Percentiles rank a stretch among this genome's conserved stretches.
Evolutionary conservation across 2,329 filamentous ascomycete species (phyloP).

Genomic region (Aspergillus pseudoglaucus): DNA sequence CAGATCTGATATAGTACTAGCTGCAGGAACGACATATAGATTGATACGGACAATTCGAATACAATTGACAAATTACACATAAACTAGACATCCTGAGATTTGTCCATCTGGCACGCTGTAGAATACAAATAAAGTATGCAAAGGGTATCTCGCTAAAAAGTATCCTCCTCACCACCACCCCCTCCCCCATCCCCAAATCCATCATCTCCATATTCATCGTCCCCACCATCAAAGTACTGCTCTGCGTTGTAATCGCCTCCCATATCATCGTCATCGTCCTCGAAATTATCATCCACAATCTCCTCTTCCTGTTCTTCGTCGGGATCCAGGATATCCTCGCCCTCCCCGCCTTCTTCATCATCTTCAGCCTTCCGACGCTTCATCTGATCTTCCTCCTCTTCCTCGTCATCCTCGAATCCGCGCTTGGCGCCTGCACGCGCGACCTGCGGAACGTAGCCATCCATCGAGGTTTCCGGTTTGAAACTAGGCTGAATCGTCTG

Average conservation of each 20-base stretch:
- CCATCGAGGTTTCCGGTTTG: conserved; percentile 28
- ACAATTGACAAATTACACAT: no score
- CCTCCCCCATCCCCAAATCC: conserved; percentile 50
- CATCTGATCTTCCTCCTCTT: conserved; percentile 28
- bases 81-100: no score
- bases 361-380: conserved; percentile 30
- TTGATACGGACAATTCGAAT: no score
- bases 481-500: conserved; percentile 45
- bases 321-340: conserved; percentile 23
- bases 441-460: conserved; percentile 18
- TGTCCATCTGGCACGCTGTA: no score
- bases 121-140: conserved; percentile 12
- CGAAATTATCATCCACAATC: conserved; percentile 53
- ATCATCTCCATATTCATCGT: conserved; percentile 49
- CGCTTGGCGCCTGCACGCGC: conserved; percentile 22
- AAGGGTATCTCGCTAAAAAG: conserved; percentile 32
- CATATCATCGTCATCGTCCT: conserved; percentile 54
- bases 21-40: no score
- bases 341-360: conserved; percentile 25
- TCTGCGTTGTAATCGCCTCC: conserved; percentile 59
- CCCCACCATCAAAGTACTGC: conserved; percentile 58
- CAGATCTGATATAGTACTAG: not conserved
- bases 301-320: conserved; percentile 47
- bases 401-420: conserved; percentile 43
- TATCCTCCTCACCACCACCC: conserved; percentile 46